Percentiles rank a stretch among this genome's conserved stretches.
These are phyloP conservation scores for Aspergillus calidoustus DNA, from an alignment of 2,329 filamentous ascomycete genomes.

Conservation along the genomic window DNA sequence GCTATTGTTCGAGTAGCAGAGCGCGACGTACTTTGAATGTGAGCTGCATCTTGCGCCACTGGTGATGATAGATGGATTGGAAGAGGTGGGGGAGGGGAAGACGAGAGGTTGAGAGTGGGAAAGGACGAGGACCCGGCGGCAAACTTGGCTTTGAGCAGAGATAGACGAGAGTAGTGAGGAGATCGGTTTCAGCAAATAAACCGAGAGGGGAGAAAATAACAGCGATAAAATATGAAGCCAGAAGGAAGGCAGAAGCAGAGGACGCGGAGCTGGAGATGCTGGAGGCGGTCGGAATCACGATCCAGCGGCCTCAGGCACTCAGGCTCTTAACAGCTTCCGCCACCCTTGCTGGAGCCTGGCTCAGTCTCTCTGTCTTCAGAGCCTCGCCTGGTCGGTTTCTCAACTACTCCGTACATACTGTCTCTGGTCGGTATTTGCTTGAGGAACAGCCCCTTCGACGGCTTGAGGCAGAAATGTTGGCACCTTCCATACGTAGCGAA, in stretches of 20 bases:
- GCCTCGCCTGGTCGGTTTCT: background rate
- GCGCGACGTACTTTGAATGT: slow-evolving; percentile 65
- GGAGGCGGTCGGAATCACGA: slow-evolving; percentile 22
- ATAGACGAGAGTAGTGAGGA: slow-evolving; percentile 2
- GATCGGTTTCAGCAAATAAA: slow-evolving; percentile 7
- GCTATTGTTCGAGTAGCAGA: slow-evolving; percentile 17
- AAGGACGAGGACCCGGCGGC: slow-evolving; percentile 5
- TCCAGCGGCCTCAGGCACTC: background rate
- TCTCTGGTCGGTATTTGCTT: background rate
- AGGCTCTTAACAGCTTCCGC: background rate
- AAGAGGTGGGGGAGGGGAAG: slow-evolving; percentile 24
- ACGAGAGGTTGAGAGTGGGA: slow-evolving; percentile 12
- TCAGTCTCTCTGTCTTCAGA: no score
- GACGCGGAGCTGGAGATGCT: slow-evolving; percentile 4
- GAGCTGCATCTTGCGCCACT: slow-evolving; percentile 65
- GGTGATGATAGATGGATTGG: slow-evolving; percentile 31
- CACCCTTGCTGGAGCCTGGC: background rate
- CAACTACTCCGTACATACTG: background rate
- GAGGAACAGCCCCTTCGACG: background rate
- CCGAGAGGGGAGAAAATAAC: slow-evolving; percentile 11
- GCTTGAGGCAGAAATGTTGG: background rate
- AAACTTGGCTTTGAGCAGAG: background rate
- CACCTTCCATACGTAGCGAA: background rate
- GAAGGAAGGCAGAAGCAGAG: slow-evolving; percentile 16
- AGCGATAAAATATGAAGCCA: slow-evolving; percentile 26